These are phyloP conservation scores for Boletus pseudopeckii DNA, from an alignment of 768 basidiomycete genomes.

Conservation along the genomic window DNA sequence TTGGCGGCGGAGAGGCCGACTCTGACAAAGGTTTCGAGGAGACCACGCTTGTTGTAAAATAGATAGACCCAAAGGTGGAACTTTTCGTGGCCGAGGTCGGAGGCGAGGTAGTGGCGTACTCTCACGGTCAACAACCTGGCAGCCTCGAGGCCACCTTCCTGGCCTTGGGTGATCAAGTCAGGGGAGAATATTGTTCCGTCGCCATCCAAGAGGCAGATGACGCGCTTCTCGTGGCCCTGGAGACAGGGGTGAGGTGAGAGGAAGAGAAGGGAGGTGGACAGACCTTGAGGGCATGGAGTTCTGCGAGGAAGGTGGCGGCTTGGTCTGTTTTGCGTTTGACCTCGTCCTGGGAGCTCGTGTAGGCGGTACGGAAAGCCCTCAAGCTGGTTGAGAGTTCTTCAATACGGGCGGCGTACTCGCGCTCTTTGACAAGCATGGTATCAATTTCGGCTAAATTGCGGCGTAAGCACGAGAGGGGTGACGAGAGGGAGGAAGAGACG, in stretches of 20 bases:
- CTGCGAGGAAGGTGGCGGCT: slow-evolving; percentile 14
- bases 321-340: slow-evolving; percentile 16
- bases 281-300: slow-evolving; percentile 31
- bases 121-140: slow-evolving; percentile 43
- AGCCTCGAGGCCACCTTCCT: slow-evolving; percentile 54
- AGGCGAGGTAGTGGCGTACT: slow-evolving; percentile 24
- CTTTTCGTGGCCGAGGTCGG: slow-evolving; percentile 23
- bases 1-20: slow-evolving; percentile 33
- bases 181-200: slow-evolving; percentile 58
- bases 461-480: not conserved
- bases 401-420: slow-evolving; percentile 16
- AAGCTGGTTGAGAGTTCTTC: slow-evolving; percentile 24
- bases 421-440: slow-evolving; percentile 22
- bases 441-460: slow-evolving; percentile 30
- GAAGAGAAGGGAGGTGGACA: not conserved
- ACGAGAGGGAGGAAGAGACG: not conserved
- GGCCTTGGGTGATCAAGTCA: slow-evolving; percentile 52
- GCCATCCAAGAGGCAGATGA: slow-evolving; percentile 57
- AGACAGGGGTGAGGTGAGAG: not conserved
- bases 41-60: slow-evolving; percentile 61
- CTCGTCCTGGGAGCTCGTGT: slow-evolving; percentile 20
- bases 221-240: slow-evolving; percentile 33
- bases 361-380: slow-evolving; percentile 27
- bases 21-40: slow-evolving; percentile 46
- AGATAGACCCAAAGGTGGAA: slow-evolving; percentile 59